Conservation (phyloP, 352 stramenopile species). For the Phytophthora meadii region DNA sequence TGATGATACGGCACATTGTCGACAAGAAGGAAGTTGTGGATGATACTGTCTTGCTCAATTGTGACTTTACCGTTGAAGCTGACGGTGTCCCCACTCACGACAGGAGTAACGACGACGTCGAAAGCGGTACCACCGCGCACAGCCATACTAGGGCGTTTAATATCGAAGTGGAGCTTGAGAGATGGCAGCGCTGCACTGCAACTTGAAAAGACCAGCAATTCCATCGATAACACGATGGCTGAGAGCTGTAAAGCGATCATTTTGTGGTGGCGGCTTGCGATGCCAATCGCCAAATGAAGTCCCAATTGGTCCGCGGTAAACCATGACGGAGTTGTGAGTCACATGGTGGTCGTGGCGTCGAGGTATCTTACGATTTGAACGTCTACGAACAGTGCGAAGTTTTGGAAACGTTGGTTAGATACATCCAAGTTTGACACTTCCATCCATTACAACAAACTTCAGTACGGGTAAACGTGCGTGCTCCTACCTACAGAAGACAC, state of each 20-base stretch:
- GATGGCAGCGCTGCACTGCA: slow-evolving; percentile 23
- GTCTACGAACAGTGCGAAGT: too few species aligned
- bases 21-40: slow-evolving; percentile 49
- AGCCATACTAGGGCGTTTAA: slow-evolving; percentile 53
- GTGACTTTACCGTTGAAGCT: slow-evolving; percentile 50
- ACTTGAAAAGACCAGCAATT: background rate
- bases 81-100: slow-evolving; percentile 21
- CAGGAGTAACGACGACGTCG: slow-evolving; percentile 45
- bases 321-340: too few species aligned
- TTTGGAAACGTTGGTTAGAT: too few species aligned
- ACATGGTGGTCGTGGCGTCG: slow-evolving; percentile 6
- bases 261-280: background rate
- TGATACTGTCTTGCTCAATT: slow-evolving; percentile 37
- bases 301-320: background rate
- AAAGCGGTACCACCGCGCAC: slow-evolving; percentile 43
- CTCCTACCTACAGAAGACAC: slow-evolving; percentile 51
- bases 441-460: slow-evolving; percentile 27
- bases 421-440: slow-evolving; percentile 2
- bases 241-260: slow-evolving; percentile 12
- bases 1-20: slow-evolving; percentile 43
- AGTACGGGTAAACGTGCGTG: slow-evolving; percentile 4
- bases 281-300: slow-evolving; percentile 12
- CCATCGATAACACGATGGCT: background rate
- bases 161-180: slow-evolving; percentile 44
- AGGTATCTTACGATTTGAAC: slow-evolving; percentile 14